Evolutionary conservation across 345 rosid species (phyloP).

Genomic region (Citrus trifoliata): DNA sequence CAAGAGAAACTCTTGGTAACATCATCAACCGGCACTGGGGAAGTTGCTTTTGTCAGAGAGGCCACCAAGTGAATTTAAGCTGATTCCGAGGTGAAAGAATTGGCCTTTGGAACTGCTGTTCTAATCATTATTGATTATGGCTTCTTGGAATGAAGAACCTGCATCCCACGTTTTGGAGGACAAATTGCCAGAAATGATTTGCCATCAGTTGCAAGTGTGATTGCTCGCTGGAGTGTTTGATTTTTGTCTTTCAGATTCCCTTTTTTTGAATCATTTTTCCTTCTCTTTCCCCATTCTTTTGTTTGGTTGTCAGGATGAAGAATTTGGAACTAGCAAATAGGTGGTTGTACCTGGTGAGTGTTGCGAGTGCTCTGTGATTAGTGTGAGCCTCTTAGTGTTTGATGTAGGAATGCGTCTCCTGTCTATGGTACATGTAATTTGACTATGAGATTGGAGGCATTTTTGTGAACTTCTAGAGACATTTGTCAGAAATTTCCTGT

Average conservation of each 20-base stretch:
- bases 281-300: neutral
- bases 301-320: conserved; percentile 3
- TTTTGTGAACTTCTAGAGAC: neutral
- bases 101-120: neutral
- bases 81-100: neutral
- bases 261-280: neutral
- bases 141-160: conserved; percentile 1
- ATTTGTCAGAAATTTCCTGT: neutral
- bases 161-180: neutral
- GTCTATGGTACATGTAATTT: neutral
- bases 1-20: conserved; percentile 53
- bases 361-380: conserved; percentile 12
- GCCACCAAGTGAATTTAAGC: conserved; percentile 15
- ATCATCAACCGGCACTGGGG: conserved; percentile 25
- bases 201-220: neutral
- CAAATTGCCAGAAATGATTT: neutral
- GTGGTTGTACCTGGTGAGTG: conserved; percentile 7
- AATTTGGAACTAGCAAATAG: neutral
- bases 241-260: neutral
- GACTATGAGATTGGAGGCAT: neutral
- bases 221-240: conserved; percentile 13
- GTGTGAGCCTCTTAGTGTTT: neutral
- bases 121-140: neutral
- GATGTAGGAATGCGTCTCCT: neutral
- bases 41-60: conserved; percentile 59